Percentiles rank a stretch among this genome's conserved stretches.
Evolutionary conservation across 768 basidiomycete genomes (phyloP).

Genomic region (Leccinellum rugosiceps): DNA sequence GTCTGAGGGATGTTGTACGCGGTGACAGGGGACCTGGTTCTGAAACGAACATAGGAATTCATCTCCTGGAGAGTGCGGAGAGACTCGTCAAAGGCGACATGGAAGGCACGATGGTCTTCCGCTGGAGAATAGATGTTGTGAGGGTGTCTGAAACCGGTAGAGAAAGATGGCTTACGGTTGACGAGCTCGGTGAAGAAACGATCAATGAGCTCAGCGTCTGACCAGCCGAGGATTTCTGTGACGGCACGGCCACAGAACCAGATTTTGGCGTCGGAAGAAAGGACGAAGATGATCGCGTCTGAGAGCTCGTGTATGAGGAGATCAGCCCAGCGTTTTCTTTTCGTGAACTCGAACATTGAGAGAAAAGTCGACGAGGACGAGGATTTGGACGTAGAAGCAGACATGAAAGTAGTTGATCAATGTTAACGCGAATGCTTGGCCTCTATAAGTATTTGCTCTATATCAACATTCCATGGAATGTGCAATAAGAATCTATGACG

Average conservation of each 20-base stretch:
- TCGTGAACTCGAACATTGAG: conserved; percentile 73
- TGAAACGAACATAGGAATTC: conserved; percentile 59
- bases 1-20: conserved; percentile 30
- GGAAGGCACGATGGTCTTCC: conserved; percentile 52
- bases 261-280: conserved; percentile 60
- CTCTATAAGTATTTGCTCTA: no score
- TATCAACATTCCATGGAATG: neutral
- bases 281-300: conserved; percentile 66
- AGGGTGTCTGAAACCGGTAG: neutral
- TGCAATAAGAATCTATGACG: conserved; percentile 21
- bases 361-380: conserved; percentile 7
- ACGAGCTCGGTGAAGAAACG: conserved; percentile 61
- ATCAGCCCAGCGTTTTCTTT: conserved; percentile 85
- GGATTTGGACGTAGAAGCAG: conserved; percentile 9
- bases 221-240: conserved; percentile 75
- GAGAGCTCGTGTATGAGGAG: conserved; percentile 72
- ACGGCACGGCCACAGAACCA: conserved; percentile 69
- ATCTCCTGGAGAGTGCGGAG: conserved; percentile 50
- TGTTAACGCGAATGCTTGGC: neutral
- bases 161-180: conserved; percentile 44
- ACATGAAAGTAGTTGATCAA: conserved; percentile 14
- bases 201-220: conserved; percentile 68
- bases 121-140: conserved; percentile 34
- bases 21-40: conserved; percentile 38
- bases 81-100: conserved; percentile 50